These are phyloP conservation scores for Cyclostephanos invisitatus DNA, from an alignment of 108 stramenopile species.

Conservation along the genomic window DNA sequence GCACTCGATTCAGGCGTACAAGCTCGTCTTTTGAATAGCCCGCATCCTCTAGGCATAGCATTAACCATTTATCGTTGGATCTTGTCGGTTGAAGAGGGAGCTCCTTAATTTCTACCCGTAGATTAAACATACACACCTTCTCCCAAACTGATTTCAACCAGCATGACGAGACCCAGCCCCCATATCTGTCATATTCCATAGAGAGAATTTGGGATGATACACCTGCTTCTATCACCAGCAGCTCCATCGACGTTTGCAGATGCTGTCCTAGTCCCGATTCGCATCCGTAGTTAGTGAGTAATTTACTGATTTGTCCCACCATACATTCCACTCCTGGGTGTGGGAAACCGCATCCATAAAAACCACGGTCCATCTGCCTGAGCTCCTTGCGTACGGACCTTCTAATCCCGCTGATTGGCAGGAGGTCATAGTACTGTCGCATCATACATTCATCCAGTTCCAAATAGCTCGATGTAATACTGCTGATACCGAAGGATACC, in stretches of 20 bases:
- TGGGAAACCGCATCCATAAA: slow-evolving; percentile 7
- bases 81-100: not conserved
- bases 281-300: slow-evolving; percentile 16
- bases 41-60: not conserved
- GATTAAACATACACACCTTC: not conserved
- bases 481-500: slow-evolving; percentile 15
- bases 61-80: not conserved
- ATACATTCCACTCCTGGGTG: slow-evolving; percentile 8
- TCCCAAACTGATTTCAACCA: slow-evolving; percentile 4
- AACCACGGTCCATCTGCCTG: slow-evolving; percentile 1
- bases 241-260: not conserved
- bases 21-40: not conserved
- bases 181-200: not conserved
- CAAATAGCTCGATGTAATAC: not conserved
- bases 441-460: not conserved
- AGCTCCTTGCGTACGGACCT: not conserved
- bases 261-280: not conserved
- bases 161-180: not conserved
- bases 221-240: slow-evolving; percentile 4
- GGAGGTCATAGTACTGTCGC: not conserved
- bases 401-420: not conserved
- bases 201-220: not conserved
- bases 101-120: not conserved
- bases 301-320: not conserved
- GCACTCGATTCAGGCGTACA: not conserved